Evolutionary conservation across 2,329 filamentous ascomycete species (phyloP), one percentile per base, ranked within the genome.

Genomic region (Mycosphaerella arachidis): DNA sequence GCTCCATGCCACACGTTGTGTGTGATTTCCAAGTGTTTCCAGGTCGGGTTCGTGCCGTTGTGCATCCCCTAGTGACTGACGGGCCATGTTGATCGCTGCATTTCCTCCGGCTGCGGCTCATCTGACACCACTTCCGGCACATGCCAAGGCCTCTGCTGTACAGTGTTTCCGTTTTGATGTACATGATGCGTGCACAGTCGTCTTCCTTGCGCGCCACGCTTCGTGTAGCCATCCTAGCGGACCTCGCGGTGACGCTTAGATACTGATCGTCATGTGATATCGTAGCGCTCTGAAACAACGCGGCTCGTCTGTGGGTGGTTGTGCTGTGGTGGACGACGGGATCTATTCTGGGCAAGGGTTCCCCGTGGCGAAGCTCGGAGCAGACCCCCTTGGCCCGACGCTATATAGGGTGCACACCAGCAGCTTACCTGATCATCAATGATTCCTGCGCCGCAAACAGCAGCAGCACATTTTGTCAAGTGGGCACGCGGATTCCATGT

Each of bases 201-300:
- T 12, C 35, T 46, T 46, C 35, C 35, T 16, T 45, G 35, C 53
- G 37, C n/a, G 31, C 53, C 48, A 40, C 37, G 20, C 40, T 43
- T n/a, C 18, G 40, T 43, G 29, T 53, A 20, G 18, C 53, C 53
- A 46, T 20, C 9, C 6, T 6, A 31, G 37, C 27, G 40, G 35
- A 29, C 7, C 20, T 29, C 12, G 29, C 18, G 12, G 53, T 55
- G 53, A 37, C 53, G 53, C 35, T 45, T 46, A 55, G 53, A 55
- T 46, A 13, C 10, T n/a, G 53, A 55, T 55, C 46, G 53, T 37
- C 35, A 46, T 55, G 53, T 46, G 53, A 31, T 31, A 54, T 54
- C 13, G 31, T 27, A 31, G 35, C 20, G 53, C 9, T 29, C 53
- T 55, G 46, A 43, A 43, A 7, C 40, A n/a, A 43, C 13, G 18